A percentile compares a stretch with the other conserved stretches of the same genome.
Evolutionary conservation across 78 protist species (phyloP).

Genomic region (Speleostelium caveatum): DNA sequence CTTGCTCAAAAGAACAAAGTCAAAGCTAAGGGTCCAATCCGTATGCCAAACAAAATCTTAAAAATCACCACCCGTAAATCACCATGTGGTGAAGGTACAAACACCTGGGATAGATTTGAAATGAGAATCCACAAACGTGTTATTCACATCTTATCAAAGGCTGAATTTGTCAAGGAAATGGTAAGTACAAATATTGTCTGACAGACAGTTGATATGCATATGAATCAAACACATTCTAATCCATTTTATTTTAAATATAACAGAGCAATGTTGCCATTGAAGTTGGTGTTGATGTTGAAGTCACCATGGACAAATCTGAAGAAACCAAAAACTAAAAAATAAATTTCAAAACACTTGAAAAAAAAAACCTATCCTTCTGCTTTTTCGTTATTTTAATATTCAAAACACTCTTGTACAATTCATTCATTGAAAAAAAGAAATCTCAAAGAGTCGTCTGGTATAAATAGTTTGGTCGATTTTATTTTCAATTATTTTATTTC

Average conservation of each 20-base stretch:
- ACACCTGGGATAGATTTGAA: constrained; percentile 99
- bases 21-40: constrained; percentile 98
- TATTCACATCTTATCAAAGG: constrained; percentile 96
- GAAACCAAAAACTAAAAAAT: constrained; percentile 7
- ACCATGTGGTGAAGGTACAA: constrained; percentile 99
- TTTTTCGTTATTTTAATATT: neutral
- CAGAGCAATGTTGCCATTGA: constrained; percentile 94
- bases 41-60: constrained; percentile 99
- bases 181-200: constrained; percentile 8
- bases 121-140: constrained; percentile 99
- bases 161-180: constrained; percentile 96
- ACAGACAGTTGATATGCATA: too few relatives aligned
- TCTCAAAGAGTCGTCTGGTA: neutral
- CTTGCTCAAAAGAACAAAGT: constrained; percentile 94
- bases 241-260: constrained; percentile 46
- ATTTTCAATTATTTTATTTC: neutral
- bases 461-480: neutral
- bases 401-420: too few relatives aligned
- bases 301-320: constrained; percentile 83
- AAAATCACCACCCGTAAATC: constrained; percentile 99
- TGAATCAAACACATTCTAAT: neutral
- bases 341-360: neutral
- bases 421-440: too few relatives aligned
- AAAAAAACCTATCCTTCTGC: neutral
- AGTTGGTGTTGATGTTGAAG: constrained; percentile 98